Percentiles rank a stretch among this genome's conserved stretches.
Evolutionary conservation across 805 yeast species (phyloP).

Genomic region (Maudiozyma saulgeensis): DNA sequence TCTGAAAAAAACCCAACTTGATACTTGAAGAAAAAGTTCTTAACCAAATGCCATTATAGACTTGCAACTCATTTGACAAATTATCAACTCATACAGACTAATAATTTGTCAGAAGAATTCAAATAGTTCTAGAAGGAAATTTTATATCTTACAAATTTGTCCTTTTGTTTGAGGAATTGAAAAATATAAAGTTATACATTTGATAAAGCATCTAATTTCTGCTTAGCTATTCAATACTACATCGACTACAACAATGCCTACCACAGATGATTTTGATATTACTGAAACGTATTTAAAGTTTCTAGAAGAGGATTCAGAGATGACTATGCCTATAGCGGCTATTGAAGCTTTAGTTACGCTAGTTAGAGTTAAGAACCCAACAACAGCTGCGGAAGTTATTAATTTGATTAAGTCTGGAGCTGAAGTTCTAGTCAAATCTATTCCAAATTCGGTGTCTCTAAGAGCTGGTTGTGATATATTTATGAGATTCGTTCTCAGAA

Average conservation of each 20-base stretch:
- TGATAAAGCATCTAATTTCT: too few relatives aligned
- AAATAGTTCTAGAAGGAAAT: too few relatives aligned
- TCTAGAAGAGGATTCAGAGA: slow-evolving; percentile 82
- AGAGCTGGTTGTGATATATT: slow-evolving; percentile 97
- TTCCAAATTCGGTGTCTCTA: slow-evolving; percentile 84
- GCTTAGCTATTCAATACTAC: too few relatives aligned
- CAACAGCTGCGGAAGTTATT: slow-evolving; percentile 88
- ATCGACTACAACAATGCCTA: background rate
- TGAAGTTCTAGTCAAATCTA: slow-evolving; percentile 59
- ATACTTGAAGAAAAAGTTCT: too few relatives aligned
- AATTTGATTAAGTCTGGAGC: slow-evolving; percentile 71
- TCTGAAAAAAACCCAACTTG: too few relatives aligned
- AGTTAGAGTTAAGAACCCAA: slow-evolving; percentile 72
- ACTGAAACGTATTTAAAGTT: slow-evolving; percentile 71
- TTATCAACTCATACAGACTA: too few relatives aligned
- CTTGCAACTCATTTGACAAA: too few relatives aligned
- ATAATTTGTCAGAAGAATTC: too few relatives aligned
- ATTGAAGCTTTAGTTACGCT: slow-evolving; percentile 87
- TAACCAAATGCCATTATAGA: too few relatives aligned
- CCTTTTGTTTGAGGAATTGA: too few relatives aligned
- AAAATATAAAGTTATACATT: too few relatives aligned
- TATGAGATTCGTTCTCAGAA: slow-evolving; percentile 84
- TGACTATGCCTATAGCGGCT: slow-evolving; percentile 99
- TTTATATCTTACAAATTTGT: too few relatives aligned
- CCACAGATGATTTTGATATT: slow-evolving; percentile 53